Conservation (phyloP, 73 alveolate genomes). For the Paraurostyla sp. region DNA sequence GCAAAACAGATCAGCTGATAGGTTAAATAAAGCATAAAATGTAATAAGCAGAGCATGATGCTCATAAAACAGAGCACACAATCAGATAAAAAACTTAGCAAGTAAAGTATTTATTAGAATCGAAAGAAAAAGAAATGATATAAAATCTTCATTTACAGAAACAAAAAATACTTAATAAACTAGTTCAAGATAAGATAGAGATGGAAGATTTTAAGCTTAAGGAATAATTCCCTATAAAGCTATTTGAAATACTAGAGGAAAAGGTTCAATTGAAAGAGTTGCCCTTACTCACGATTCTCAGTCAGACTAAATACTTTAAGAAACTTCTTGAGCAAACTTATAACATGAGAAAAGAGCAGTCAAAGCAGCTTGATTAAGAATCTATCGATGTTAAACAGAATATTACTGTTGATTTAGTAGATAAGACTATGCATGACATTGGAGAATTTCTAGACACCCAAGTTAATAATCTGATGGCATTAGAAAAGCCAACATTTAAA, state of each 20-base stretch:
- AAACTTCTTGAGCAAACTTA: slow-evolving; percentile 22
- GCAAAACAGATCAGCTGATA: not conserved
- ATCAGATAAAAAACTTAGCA: slow-evolving; percentile 2
- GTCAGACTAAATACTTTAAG: slow-evolving; percentile 41
- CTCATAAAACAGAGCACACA: not conserved
- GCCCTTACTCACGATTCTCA: not conserved
- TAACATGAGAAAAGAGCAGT: not conserved
- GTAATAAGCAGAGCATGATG: slow-evolving; percentile 35
- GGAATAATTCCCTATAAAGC: slow-evolving; percentile 35
- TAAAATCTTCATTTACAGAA: slow-evolving; percentile 1
- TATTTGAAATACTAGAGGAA: slow-evolving; percentile 49
- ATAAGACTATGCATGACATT: not conserved
- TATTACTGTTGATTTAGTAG: not conserved
- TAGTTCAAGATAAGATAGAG: slow-evolving; percentile 31
- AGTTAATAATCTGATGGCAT: not conserved
- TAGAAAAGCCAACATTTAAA: not conserved
- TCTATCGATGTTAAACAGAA: not conserved
- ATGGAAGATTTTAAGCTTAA: slow-evolving; percentile 25
- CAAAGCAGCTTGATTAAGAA: not conserved
- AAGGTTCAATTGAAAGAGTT: slow-evolving; percentile 14
- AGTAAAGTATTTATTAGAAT: not conserved
- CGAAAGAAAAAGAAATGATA: slow-evolving; percentile 35
- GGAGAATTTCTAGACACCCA: not conserved
- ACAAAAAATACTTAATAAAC: not conserved
- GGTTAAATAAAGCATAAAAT: not conserved